These are phyloP conservation scores for Neurospora sp. DNA, from an alignment of 2,329 filamentous ascomycete species.

Conservation along the genomic window DNA sequence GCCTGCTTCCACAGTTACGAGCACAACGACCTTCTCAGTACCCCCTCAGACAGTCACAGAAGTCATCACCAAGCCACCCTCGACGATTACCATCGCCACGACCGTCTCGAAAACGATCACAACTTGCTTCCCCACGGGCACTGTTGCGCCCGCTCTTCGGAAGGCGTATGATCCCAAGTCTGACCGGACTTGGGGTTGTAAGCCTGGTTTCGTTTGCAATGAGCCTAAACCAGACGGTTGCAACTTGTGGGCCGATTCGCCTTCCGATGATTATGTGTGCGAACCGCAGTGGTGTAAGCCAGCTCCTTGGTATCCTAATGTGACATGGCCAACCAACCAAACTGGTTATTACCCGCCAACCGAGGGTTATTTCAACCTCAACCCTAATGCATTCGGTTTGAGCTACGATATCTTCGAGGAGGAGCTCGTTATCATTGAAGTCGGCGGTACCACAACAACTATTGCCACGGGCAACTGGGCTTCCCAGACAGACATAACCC, in stretches of 20 bases:
- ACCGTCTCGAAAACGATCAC: conserved; percentile 25
- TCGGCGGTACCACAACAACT: conserved; percentile 30
- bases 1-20: conserved; percentile 17
- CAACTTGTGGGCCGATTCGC: conserved; percentile 39
- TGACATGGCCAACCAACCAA: conserved; percentile 33
- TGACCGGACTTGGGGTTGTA: conserved; percentile 42
- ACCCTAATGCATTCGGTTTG: conserved; percentile 52
- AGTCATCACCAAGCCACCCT: conserved; percentile 13
- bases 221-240: conserved; percentile 39
- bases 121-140: conserved; percentile 36
- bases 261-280: conserved; percentile 37
- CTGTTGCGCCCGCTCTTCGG: conserved; percentile 10
- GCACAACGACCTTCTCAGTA: conserved; percentile 7
- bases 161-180: conserved; percentile 25
- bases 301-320: conserved; percentile 26
- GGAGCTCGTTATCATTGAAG: conserved; percentile 25
- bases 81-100: conserved; percentile 22
- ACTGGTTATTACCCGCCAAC: conserved; percentile 43
- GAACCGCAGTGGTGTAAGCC: conserved; percentile 32
- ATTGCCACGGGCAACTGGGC: conserved; percentile 46
- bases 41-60: conserved; percentile 7
- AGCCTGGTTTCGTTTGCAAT: conserved; percentile 42
- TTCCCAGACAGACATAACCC: conserved; percentile 38
- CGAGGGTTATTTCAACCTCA: conserved; percentile 54
- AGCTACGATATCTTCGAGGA: conserved; percentile 51